Conservation (phyloP, 805 yeast genomes). For the Wickerhamomyces hampshirensis region DNA sequence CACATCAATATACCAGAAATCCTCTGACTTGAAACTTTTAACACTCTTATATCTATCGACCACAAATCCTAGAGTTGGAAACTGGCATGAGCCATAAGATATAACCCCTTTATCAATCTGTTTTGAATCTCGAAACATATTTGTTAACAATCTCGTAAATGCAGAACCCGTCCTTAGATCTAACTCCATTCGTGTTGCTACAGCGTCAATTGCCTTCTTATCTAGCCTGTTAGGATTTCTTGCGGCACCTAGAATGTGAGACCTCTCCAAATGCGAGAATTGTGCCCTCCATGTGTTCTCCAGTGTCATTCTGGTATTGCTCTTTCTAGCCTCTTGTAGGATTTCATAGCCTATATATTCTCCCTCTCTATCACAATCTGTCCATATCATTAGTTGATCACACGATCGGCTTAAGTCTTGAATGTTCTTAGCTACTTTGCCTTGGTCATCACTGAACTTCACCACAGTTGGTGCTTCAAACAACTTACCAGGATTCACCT, state of each 20-base stretch:
- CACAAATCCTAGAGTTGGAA: slow-evolving; percentile 94
- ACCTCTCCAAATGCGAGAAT: slow-evolving; percentile 80
- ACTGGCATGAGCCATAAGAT: slow-evolving; percentile 93
- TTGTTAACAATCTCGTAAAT: slow-evolving; percentile 76
- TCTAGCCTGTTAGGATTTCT: slow-evolving; percentile 59
- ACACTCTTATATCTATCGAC: slow-evolving; percentile 86
- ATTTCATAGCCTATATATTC: slow-evolving; percentile 89
- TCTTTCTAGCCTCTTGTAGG: slow-evolving; percentile 56
- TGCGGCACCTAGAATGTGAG: slow-evolving; percentile 75
- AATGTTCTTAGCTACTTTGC: slow-evolving; percentile 60
- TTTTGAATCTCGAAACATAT: slow-evolving; percentile 33
- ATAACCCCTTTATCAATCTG: slow-evolving; percentile 19
- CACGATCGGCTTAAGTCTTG: slow-evolving; percentile 55
- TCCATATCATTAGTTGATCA: slow-evolving; percentile 83
- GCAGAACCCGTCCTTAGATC: slow-evolving; percentile 88
- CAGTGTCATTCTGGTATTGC: slow-evolving; percentile 38
- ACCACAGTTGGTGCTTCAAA: slow-evolving; percentile 67
- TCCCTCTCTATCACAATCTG: slow-evolving; percentile 97
- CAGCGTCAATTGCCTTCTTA: slow-evolving; percentile 73
- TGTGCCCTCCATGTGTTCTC: slow-evolving; percentile 64
- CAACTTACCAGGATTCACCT: slow-evolving; percentile 56
- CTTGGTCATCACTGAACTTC: slow-evolving; percentile 34
- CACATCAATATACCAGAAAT: slow-evolving; percentile 71
- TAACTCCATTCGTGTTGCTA: slow-evolving; percentile 76
- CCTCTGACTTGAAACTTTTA: slow-evolving; percentile 65